These are phyloP conservation scores for Eucalyptus dawsonii DNA, from an alignment of 345 rosid species.

Conservation along the genomic window DNA sequence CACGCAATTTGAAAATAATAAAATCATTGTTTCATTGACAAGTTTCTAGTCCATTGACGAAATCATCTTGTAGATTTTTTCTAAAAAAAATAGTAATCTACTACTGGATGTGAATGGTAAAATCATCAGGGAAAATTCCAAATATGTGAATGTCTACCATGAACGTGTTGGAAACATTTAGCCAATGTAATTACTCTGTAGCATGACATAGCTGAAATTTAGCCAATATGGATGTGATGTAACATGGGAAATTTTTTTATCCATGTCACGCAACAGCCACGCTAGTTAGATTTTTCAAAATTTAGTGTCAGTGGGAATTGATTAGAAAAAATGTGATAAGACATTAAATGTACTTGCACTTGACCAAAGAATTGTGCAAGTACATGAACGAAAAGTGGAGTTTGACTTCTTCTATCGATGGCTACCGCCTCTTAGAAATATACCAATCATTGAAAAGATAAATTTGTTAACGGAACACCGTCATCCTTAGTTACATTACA, in stretches of 20 bases:
- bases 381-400: neutral
- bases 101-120: neutral
- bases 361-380: neutral
- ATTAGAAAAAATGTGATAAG: neutral
- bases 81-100: too few relatives aligned
- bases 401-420: neutral
- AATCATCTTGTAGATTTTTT: too few relatives aligned
- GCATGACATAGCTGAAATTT: neutral
- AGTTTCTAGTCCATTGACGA: neutral
- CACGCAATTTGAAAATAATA: neutral
- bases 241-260: fast-evolving
- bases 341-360: neutral
- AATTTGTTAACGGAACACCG: neutral
- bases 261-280: neutral
- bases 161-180: neutral
- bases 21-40: neutral
- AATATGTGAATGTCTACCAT: neutral
- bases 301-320: neutral
- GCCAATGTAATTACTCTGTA: neutral
- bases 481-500: neutral
- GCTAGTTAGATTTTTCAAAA: neutral
- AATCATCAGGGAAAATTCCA: neutral
- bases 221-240: neutral
- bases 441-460: neutral
- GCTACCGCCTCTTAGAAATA: neutral